Evolutionary conservation across 108 stramenopile genomes (phyloP), one percentile per base, ranked within the genome.

Genomic region (Conticribra guillardii): DNA sequence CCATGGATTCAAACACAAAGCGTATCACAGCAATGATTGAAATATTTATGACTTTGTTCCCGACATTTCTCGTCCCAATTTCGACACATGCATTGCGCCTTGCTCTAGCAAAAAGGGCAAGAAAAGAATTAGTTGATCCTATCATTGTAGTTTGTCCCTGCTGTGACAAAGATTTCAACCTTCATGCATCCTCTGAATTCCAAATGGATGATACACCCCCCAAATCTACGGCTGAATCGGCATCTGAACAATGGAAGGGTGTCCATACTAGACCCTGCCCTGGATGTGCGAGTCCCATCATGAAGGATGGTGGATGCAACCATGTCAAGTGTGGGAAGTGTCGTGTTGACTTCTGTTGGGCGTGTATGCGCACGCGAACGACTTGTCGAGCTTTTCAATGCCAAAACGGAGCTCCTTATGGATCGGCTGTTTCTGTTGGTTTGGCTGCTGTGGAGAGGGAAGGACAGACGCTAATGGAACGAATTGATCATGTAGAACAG

Each of bases 81-180:
- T 64, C 69, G 55, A 66, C 72, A 24, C 72, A 80, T 24, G 23
- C 48, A 11, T 16, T 80, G 28, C 60, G 72, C 23, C 50, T 80
- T 3, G 1, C 51, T n/a, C 56, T 80, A 15, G 66, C 67, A 24
- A 52, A 27, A 44, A 46, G 41, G 22, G 88, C 88, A 3, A 73
- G 69, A 30, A 23, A 69, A 33, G 71, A 34, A 57, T 37, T 89
- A 0, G 64, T 79, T 11, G 37, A 59, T 21, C 82, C 88, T 2
- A 85, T 89, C 18, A 30, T 73, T 4, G 88, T 89, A 11, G 74
- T 61, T 33, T 89, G 88, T 67, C 88, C 88, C 0, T 85, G 86
- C 61, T 89, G 88, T 51, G 45, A 80, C 28, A 53, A 71, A 51
- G 54, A 58, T 2, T 89, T 89, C 62, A 67, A 81, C 46, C 82